phyloP scores from a whole-genome alignment of 169 alveolate species.

The Ichthyophthirius multifiliis region DNA sequence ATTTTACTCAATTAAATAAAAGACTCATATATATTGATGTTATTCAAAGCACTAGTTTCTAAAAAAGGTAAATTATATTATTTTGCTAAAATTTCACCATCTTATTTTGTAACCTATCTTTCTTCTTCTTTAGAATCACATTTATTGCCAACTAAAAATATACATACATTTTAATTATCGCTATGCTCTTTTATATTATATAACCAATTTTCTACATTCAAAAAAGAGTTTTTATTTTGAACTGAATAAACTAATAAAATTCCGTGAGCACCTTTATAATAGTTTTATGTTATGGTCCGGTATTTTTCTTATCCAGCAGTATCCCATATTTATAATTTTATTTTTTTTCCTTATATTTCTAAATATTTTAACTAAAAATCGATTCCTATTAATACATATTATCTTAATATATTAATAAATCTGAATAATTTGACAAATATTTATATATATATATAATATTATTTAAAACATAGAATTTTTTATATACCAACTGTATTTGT shows the following conservation, averaged over 20 bases:
- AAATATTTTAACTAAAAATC: slow-evolving; percentile 48
- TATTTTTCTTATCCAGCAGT: slow-evolving; percentile 87
- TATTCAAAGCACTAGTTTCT: slow-evolving; percentile 65
- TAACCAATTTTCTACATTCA: slow-evolving; percentile 44
- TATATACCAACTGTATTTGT: slow-evolving; percentile 78
- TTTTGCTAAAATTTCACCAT: slow-evolving; percentile 53
- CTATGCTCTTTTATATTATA: slow-evolving; percentile 17
- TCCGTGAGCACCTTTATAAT: slow-evolving; percentile 82
- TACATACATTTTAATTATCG: slow-evolving; percentile 21
- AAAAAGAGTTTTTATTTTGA: slow-evolving; percentile 42
- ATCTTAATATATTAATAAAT: not conserved
- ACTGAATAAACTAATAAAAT: slow-evolving; percentile 71
- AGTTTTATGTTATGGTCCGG: slow-evolving; percentile 67
- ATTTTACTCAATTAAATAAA: slow-evolving; percentile 42
- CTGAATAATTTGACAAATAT: not conserved
- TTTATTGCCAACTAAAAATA: slow-evolving; percentile 35
- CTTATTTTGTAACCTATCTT: slow-evolving; percentile 34
- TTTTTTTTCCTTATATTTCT: slow-evolving; percentile 39
- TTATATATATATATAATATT: not conserved
- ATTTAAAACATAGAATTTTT: not conserved
- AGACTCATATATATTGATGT: slow-evolving; percentile 43
- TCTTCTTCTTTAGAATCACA: slow-evolving; percentile 31
- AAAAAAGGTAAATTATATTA: slow-evolving; percentile 43
- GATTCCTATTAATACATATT: slow-evolving; percentile 1
- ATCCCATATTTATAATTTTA: slow-evolving; percentile 74